These are phyloP conservation scores for Dioscorea alata DNA, from an alignment of 106 monocot species.

Conservation along the genomic window DNA sequence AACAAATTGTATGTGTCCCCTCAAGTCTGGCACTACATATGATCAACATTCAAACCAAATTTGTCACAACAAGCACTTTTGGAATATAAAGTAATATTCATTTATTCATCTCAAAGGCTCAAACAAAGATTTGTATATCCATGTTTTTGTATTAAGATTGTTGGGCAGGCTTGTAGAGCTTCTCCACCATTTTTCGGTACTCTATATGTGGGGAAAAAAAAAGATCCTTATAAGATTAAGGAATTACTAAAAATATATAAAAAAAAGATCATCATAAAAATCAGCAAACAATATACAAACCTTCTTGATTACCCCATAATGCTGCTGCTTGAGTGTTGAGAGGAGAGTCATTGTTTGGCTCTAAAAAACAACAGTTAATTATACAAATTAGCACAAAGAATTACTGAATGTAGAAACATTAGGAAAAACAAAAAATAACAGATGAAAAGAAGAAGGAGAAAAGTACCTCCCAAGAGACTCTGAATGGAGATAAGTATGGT, in stretches of 20 bases:
- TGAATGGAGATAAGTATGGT: slow-evolving; percentile 83
- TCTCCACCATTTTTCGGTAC: slow-evolving; percentile 95
- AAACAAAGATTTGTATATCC: neutral
- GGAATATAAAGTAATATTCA: neutral
- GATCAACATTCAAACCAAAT: too few species aligned
- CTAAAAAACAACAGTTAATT: slow-evolving; percentile 19
- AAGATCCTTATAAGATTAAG: neutral
- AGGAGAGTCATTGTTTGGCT: slow-evolving; percentile 96
- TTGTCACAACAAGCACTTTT: neutral
- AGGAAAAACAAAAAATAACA: too few species aligned
- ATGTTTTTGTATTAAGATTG: neutral
- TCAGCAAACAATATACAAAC: slow-evolving; percentile 12
- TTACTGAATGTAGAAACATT: too few species aligned
- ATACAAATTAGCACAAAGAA: too few species aligned
- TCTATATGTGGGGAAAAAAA: slow-evolving; percentile 31
- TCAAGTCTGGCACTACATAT: too few species aligned
- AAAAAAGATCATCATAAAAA: neutral
- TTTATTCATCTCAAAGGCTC: neutral
- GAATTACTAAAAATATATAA: neutral
- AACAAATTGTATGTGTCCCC: too few species aligned
- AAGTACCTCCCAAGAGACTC: slow-evolving; percentile 78
- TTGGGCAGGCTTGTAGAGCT: slow-evolving; percentile 62
- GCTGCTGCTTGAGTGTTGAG: slow-evolving; percentile 93
- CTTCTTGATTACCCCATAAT: slow-evolving; percentile 87
- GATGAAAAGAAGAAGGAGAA: neutral